Conservation (phyloP, 352 stramenopile species). For the Elongisporangium undulatum region DNA sequence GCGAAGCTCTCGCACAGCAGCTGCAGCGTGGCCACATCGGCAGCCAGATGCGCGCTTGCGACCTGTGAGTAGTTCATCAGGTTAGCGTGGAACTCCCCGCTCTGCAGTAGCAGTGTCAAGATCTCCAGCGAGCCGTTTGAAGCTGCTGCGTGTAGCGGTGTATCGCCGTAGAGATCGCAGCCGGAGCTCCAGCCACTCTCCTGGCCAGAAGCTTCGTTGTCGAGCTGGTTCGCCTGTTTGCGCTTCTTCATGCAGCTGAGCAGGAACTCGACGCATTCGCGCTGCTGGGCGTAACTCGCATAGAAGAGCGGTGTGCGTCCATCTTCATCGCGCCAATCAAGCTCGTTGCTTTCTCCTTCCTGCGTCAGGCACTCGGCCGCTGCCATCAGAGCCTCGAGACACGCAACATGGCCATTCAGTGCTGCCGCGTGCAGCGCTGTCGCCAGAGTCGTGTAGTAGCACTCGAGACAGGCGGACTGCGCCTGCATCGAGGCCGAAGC, state of each 20-base stretch:
- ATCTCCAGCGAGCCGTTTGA: conserved; percentile 25
- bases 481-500: neutral
- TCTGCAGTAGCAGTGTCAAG: conserved; percentile 34
- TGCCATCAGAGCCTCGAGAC: conserved; percentile 34
- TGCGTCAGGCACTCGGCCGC: neutral
- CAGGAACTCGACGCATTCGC: conserved; percentile 39
- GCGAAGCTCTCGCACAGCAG: conserved; percentile 33
- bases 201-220: neutral
- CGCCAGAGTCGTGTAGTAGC: conserved; percentile 47
- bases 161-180: conserved; percentile 49
- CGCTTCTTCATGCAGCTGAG: conserved; percentile 11
- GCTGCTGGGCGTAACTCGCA: conserved; percentile 54
- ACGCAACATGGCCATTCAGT: conserved; percentile 43
- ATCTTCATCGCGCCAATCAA: conserved; percentile 59
- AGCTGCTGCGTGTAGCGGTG: conserved; percentile 52
- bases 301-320: conserved; percentile 71
- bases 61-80: conserved; percentile 32
- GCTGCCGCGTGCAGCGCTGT: conserved; percentile 56
- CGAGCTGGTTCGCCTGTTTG: neutral
- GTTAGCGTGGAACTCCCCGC: conserved; percentile 30
- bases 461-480: conserved; percentile 35
- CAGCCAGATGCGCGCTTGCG: conserved; percentile 39
- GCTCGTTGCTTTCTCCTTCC: conserved; percentile 12
- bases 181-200: neutral
- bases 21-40: conserved; percentile 23